A percentile compares a stretch with the other conserved stretches of the same genome.
phyloP scores from a whole-genome alignment of 345 rosid genomes.

The Brassica incana region DNA sequence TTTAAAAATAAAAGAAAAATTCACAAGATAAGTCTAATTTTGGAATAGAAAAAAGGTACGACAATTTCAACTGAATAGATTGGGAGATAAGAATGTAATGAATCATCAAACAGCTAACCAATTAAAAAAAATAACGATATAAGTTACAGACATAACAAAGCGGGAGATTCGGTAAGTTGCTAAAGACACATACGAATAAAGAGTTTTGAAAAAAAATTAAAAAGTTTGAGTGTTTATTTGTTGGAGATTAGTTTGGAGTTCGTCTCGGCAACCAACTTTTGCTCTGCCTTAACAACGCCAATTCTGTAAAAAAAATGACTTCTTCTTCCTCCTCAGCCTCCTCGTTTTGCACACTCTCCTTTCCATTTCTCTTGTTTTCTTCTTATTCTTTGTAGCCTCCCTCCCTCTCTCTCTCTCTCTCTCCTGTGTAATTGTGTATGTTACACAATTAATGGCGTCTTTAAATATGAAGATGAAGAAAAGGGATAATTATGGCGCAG shows the following conservation, averaged over 20 bases:
- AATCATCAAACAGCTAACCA: slow-evolving; percentile 18
- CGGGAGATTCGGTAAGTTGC: slow-evolving; percentile 20
- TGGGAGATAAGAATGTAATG: neutral
- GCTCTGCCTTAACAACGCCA: slow-evolving; percentile 20
- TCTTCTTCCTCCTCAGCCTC: slow-evolving; percentile 1
- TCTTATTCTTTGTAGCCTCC: slow-evolving; percentile 35
- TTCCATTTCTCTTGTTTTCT: slow-evolving; percentile 35
- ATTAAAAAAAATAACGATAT: neutral
- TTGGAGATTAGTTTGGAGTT: slow-evolving; percentile 27
- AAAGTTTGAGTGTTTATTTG: neutral
- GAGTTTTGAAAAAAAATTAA: neutral
- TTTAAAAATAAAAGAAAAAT: neutral
- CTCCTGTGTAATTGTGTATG: neutral
- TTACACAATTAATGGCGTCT: slow-evolving; percentile 6
- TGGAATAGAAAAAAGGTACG: neutral
- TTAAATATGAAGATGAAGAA: slow-evolving; percentile 44
- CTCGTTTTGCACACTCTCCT: slow-evolving; percentile 39
- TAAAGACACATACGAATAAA: neutral
- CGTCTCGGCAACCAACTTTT: slow-evolving; percentile 28
- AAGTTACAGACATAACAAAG: slow-evolving; percentile 1
- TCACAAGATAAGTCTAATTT: slow-evolving; percentile 2
- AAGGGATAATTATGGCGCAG: slow-evolving; percentile 28
- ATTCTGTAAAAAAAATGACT: slow-evolving; percentile 12
- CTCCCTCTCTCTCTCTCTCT: neutral
- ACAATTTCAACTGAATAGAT: slow-evolving; percentile 14